phyloP scores from a whole-genome alignment of 441 rosid genomes.

The Populus hybrid region DNA sequence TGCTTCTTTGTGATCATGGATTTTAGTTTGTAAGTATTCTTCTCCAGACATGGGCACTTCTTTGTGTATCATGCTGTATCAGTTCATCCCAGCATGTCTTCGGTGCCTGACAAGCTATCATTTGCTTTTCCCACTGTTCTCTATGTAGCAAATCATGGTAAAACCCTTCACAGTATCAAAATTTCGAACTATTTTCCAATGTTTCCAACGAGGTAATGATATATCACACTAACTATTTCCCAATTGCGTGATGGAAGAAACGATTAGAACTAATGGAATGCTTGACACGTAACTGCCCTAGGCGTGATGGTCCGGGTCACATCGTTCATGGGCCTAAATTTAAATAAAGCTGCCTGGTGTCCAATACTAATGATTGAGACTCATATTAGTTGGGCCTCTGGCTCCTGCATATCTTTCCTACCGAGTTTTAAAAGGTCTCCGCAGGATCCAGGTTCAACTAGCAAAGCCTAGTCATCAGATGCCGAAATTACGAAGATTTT shows the following conservation, averaged over 20 bases:
- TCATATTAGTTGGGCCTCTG: background rate
- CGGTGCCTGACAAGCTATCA: background rate
- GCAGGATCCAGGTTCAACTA: background rate
- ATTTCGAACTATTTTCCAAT: background rate
- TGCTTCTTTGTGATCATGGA: conserved; percentile 17
- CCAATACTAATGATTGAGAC: background rate
- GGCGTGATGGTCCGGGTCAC: background rate
- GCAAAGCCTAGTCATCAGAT: background rate
- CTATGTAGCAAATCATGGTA: background rate
- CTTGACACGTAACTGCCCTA: background rate
- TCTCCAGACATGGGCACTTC: background rate
- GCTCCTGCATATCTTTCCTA: background rate
- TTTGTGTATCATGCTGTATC: background rate
- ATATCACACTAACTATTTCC: background rate
- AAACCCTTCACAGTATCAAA: background rate
- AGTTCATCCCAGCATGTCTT: background rate
- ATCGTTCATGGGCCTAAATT: too few species aligned
- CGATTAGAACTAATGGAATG: background rate
- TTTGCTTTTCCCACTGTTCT: too few species aligned
- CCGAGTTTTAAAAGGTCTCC: background rate
- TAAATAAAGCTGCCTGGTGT: background rate
- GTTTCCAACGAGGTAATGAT: background rate
- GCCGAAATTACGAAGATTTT: background rate
- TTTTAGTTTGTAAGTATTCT: background rate
- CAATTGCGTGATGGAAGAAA: background rate